A percentile compares a stretch with the other conserved stretches of the same genome.
Conservation (phyloP, 1,284 basidiomycete species). For the Trametes pubescens region DNA sequence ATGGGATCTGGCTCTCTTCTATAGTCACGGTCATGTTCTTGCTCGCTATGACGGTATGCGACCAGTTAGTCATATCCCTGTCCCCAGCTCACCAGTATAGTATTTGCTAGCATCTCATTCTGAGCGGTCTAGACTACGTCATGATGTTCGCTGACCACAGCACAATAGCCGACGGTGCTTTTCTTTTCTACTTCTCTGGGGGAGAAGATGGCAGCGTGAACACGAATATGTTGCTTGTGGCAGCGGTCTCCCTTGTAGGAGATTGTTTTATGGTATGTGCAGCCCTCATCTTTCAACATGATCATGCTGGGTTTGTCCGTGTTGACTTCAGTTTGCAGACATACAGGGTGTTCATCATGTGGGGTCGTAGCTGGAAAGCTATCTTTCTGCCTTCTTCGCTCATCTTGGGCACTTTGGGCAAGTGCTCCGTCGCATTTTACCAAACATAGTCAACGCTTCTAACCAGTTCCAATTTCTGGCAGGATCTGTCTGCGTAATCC, state of each 20-base stretch:
- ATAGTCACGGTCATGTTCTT: not conserved
- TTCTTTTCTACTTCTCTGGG: not conserved
- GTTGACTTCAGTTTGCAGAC: not conserved
- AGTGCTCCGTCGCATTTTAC: not conserved
- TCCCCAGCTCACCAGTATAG: too few relatives aligned
- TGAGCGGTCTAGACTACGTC: not conserved
- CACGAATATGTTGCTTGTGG: not conserved
- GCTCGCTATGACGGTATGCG: not conserved
- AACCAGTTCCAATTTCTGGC: not conserved
- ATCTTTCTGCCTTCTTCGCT: not conserved
- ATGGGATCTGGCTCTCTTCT: not conserved
- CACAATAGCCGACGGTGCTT: not conserved
- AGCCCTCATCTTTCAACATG: not conserved
- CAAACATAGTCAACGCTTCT: not conserved
- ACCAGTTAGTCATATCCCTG: too few relatives aligned
- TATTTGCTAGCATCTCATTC: not conserved
- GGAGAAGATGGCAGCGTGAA: not conserved
- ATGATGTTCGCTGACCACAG: not conserved
- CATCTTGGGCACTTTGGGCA: not conserved
- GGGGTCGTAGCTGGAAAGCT: not conserved
- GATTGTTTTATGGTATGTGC: slow-evolving; percentile 5
- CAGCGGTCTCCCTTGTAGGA: not conserved
- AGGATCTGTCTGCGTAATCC: not conserved
- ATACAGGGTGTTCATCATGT: slow-evolving; percentile 4
- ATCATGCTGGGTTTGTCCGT: not conserved